phyloP scores from a whole-genome alignment of 2,329 filamentous ascomycete species.

The Karstenula rhodostoma region DNA sequence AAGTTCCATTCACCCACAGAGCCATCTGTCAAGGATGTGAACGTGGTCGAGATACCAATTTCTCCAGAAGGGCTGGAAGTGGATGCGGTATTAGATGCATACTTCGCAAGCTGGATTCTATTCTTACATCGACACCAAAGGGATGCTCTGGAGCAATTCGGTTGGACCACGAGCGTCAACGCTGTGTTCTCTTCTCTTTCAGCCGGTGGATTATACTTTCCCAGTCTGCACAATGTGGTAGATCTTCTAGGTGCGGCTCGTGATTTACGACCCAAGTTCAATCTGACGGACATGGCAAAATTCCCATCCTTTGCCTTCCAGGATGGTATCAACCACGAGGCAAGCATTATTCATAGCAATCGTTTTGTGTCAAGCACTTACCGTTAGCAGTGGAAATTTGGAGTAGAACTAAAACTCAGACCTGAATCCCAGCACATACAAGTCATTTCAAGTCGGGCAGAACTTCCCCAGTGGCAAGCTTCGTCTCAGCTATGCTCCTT shows the following conservation, averaged over 20 bases:
- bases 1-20: conserved; percentile 7
- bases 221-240: conserved; percentile 20
- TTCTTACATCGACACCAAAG: conserved; percentile 43
- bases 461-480: conserved; percentile 55
- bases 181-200: conserved; percentile 27
- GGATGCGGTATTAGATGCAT: conserved; percentile 28
- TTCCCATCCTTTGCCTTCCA: conserved; percentile 30
- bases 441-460: conserved; percentile 54
- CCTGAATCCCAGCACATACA: conserved; percentile 39
- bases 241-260: conserved; percentile 11
- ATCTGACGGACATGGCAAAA: neutral
- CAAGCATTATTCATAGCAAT: conserved; percentile 14
- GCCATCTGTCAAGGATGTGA: conserved; percentile 9
- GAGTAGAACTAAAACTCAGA: conserved; percentile 34
- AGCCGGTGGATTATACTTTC: conserved; percentile 28
- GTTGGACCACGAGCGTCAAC: conserved; percentile 34
- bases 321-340: conserved; percentile 42
- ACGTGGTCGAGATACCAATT: conserved; percentile 29
- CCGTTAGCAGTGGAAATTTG: conserved; percentile 38
- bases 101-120: conserved; percentile 44
- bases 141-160: conserved; percentile 41
- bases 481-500: conserved; percentile 54
- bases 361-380: conserved; percentile 7
- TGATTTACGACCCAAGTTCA: neutral
- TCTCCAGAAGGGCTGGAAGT: conserved; percentile 11